Evolutionary conservation across 2,329 filamentous ascomycete genomes (phyloP).

Genomic region (Colletotrichum abscissum): DNA sequence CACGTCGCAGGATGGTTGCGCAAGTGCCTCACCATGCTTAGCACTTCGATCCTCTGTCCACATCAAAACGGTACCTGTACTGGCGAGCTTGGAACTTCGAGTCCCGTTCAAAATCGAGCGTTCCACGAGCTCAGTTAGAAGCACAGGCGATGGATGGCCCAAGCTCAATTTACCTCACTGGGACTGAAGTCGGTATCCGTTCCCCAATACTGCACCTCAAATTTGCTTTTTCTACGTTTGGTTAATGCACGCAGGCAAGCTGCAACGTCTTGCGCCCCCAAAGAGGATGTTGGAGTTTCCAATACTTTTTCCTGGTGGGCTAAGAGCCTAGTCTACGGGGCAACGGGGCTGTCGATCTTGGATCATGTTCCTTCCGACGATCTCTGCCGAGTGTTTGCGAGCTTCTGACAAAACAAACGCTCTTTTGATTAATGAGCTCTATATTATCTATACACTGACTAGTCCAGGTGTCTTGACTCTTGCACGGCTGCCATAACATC

Average conservation of each 20-base stretch:
- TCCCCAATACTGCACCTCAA: slow-evolving; percentile 6
- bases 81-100: not conserved
- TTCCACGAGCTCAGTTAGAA: not conserved
- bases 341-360: not conserved
- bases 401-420: not conserved
- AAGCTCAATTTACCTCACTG: slow-evolving; percentile 11
- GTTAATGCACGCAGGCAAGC: slow-evolving; percentile 5
- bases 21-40: slow-evolving; percentile 28
- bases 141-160: not conserved
- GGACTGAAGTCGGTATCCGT: slow-evolving; percentile 7
- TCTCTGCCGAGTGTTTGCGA: not conserved
- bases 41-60: not conserved
- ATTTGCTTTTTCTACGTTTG: slow-evolving; percentile 11
- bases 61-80: not conserved
- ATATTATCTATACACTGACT: not conserved
- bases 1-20: slow-evolving; percentile 28
- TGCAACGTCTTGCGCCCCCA: slow-evolving; percentile 4
- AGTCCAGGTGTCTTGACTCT: not conserved
- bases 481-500: not conserved
- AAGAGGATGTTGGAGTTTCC: not conserved
- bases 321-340: not conserved
- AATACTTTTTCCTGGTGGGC: not conserved
- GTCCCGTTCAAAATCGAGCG: not conserved
- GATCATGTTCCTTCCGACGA: not conserved
- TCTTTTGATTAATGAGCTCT: not conserved